Evolutionary conservation across 805 yeast species (phyloP), one percentile per base, ranked within the genome.

Genomic region (Maudiozyma turicensis): DNA sequence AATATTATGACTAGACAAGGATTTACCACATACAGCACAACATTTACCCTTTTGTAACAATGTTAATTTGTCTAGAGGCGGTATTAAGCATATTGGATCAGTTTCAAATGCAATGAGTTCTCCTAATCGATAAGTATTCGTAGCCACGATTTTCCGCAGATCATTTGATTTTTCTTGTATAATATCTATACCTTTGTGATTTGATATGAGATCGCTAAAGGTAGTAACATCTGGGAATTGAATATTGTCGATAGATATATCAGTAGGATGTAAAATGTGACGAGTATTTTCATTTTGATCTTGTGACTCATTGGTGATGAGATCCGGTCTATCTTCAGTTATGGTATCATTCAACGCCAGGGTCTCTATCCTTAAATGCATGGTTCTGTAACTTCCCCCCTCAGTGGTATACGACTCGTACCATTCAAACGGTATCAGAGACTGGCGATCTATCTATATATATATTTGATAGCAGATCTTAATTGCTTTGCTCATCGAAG

Each of bases 21-120:
- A 66, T 43, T 74, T 73, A 0, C 89, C 87, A 69, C 95, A 86
- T 58, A 76, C 74, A 1, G 86, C 71, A 63, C 95, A 86, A 3
- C 86, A 85, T 55, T 77, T 77, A 0, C 89, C 86, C 20, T 64
- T 60, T 43, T 75, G 70, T 55, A 84, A 77, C 50, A 84, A 66
- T 38, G 76, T 72, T 43, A 80, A 66, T 55, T 81, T 79, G 13
- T 84, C 87, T 52, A 86, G 69, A 3, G 84, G 86, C 2, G 91
- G 86, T 0, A 85, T 68, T 38, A 77, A 75, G 40, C 76, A 69
- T 49, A 86, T 71, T 6, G 88, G 78, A 1, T 68, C 70, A 10
- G 63, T 56, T 58, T 86, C 95, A 40, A 74, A 71, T 80, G 88
- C 82, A 3, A 86, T 60, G 48, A 74, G 56, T 4, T 67, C 78